A percentile compares a stretch with the other conserved stretches of the same genome.
Evolutionary conservation across 352 stramenopile genomes (phyloP).

Genomic region (Globisporangium lucens): DNA sequence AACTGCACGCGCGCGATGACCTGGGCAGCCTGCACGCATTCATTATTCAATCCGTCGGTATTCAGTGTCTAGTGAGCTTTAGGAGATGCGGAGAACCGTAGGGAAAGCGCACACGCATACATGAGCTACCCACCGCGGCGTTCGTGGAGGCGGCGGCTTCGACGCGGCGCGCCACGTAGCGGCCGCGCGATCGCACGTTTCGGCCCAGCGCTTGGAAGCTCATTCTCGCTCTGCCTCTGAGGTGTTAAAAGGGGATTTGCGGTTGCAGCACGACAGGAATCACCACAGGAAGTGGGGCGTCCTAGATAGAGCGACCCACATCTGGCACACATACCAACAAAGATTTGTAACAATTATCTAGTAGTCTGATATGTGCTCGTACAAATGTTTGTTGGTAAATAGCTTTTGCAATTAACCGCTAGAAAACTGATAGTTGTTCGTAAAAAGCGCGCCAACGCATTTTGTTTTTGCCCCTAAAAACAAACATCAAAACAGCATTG

Average conservation of each 20-base stretch:
- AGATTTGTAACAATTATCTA: background rate
- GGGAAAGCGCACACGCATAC: background rate
- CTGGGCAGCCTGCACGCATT: constrained; percentile 12
- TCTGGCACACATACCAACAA: constrained; percentile 9
- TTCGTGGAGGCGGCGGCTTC: constrained; percentile 15
- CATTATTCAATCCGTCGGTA: background rate
- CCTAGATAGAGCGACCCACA: background rate
- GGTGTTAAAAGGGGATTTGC: constrained; percentile 13
- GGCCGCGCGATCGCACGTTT: constrained; percentile 34
- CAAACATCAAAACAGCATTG: background rate
- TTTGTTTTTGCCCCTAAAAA: background rate
- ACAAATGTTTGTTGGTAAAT: no score
- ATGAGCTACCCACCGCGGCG: constrained; percentile 9
- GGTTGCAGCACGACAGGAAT: background rate
- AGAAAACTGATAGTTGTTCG: background rate
- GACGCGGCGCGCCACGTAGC: constrained; percentile 27
- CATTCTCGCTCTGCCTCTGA: constrained; percentile 24
- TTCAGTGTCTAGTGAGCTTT: background rate
- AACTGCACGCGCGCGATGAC: constrained; percentile 12
- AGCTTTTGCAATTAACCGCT: no score
- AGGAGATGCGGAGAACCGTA: background rate
- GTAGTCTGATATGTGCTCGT: no score
- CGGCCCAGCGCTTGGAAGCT: constrained; percentile 50
- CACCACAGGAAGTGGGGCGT: constrained; percentile 9
- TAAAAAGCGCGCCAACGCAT: background rate